Evolutionary conservation across 2,329 filamentous ascomycete species (phyloP), one percentile per base, ranked within the genome.

Genomic region (Penicillium janthinellum): DNA sequence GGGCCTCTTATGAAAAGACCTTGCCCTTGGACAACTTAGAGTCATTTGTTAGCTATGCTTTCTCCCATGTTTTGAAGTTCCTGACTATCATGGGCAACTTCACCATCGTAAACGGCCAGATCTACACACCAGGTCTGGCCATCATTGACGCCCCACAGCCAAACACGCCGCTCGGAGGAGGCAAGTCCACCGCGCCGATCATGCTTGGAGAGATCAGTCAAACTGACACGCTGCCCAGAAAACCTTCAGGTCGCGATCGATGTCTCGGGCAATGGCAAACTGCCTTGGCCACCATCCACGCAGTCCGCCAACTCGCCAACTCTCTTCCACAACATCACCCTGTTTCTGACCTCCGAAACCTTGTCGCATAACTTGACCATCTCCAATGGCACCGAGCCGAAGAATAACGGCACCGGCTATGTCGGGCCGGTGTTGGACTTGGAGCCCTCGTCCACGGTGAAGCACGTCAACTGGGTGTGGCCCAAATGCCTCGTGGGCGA

Each of bases 401-500:
- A 74, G 7, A 78, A 80, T 57, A 75, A 72, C 1, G 67, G 37
- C 38, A 54, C 68, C 8, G 83, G 82, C 7, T 87, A 83, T 45
- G 73, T 88, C 6, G 84, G 85, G 1, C 79, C 87, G 52, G 87
- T 91, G 56, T 83, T 91, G 78, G 72, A 76, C 31, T 84, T 88
- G 62, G 88, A 91, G 69, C 75, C 82, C 0, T 83, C 84, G 3
- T 89, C 87, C 69, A 90, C 88, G 0, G 89, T 91, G 45, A 91
- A 91, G 71, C 88, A 91, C 70, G 82, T 90, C 62, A 87, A 88
- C 69, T 91, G 88, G 86, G 78, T 84, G 20, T 91, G 88, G 88
- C 88, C 89, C 0, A 82, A 84, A 59, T 91, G 88, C 66, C 78
- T 91, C 0, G 84, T 86, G 2, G 88, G 88, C 17, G 78, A 87